Evolutionary conservation across 2,329 filamentous ascomycete genomes (phyloP).

Genomic region (Zopfia rhizophila): DNA sequence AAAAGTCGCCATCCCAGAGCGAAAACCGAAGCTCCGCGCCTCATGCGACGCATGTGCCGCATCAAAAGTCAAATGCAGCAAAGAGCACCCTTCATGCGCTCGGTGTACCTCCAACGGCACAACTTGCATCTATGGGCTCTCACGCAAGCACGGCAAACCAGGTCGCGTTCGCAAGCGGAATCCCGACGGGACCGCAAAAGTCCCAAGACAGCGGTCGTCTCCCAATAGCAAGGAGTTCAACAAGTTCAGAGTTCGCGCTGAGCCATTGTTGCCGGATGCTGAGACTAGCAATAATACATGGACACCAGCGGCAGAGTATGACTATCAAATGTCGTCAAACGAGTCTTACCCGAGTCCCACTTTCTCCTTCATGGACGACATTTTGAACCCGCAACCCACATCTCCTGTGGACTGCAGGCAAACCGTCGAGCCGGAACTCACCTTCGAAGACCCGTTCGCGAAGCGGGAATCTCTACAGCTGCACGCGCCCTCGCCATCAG

Average conservation of each 20-base stretch:
- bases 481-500: slow-evolving; percentile 24
- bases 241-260: slow-evolving; percentile 37
- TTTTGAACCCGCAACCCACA: slow-evolving; percentile 24
- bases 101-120: slow-evolving; percentile 42
- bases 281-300: slow-evolving; percentile 39
- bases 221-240: slow-evolving; percentile 41
- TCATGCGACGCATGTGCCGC: slow-evolving; percentile 51
- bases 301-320: slow-evolving; percentile 36
- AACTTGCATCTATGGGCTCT: slow-evolving; percentile 46
- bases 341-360: slow-evolving; percentile 35
- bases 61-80: slow-evolving; percentile 51
- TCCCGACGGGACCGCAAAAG: slow-evolving; percentile 42
- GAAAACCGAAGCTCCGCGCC: slow-evolving; percentile 44
- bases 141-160: slow-evolving; percentile 49
- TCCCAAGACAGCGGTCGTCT: slow-evolving; percentile 40
- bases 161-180: slow-evolving; percentile 45
- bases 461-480: slow-evolving; percentile 38
- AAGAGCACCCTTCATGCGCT: slow-evolving; percentile 46
- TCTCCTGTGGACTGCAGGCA: slow-evolving; percentile 27
- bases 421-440: slow-evolving; percentile 32
- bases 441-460: slow-evolving; percentile 40
- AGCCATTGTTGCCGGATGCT: slow-evolving; percentile 31
- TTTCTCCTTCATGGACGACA: slow-evolving; percentile 38
- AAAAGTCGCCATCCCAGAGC: slow-evolving; percentile 28
- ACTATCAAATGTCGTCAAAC: slow-evolving; percentile 41